These are phyloP conservation scores for Xerocomellus chrysenteron DNA, from an alignment of 768 basidiomycete species.

Conservation along the genomic window DNA sequence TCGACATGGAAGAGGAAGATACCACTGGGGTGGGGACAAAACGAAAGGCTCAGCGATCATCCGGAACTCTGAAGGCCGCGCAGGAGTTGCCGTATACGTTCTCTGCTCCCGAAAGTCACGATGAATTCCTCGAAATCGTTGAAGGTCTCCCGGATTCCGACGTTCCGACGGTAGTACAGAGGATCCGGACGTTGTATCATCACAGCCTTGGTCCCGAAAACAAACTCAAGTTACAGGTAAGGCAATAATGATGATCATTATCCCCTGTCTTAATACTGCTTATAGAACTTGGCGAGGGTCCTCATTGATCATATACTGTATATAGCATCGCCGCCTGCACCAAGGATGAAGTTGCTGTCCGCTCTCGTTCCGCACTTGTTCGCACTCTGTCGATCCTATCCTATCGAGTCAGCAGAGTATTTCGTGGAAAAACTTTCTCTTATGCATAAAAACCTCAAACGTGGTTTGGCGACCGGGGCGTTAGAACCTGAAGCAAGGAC, in stretches of 20 bases:
- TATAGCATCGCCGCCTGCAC: conserved; percentile 60
- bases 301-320: conserved; percentile 88
- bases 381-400: conserved; percentile 77
- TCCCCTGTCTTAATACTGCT: neutral
- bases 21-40: conserved; percentile 41
- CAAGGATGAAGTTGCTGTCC: conserved; percentile 60
- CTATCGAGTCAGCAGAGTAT: conserved; percentile 71
- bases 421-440: conserved; percentile 80
- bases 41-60: conserved; percentile 36
- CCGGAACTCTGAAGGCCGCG: conserved; percentile 26
- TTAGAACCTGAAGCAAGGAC: conserved; percentile 65
- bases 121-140: conserved; percentile 85
- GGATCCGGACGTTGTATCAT: conserved; percentile 89
- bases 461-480: conserved; percentile 73
- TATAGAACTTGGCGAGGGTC: conserved; percentile 68
- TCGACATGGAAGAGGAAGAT: conserved; percentile 33
- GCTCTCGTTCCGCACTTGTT: conserved; percentile 75
- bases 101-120: conserved; percentile 81
- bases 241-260: conserved; percentile 14
- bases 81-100: conserved; percentile 91
- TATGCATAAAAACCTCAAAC: conserved; percentile 93
- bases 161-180: conserved; percentile 77
- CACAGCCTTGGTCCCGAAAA: conserved; percentile 91
- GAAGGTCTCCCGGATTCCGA: conserved; percentile 69
- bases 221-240: conserved; percentile 87